phyloP scores from a whole-genome alignment of 2,329 filamentous ascomycete genomes.

The Ceratocystis ficicola region DNA sequence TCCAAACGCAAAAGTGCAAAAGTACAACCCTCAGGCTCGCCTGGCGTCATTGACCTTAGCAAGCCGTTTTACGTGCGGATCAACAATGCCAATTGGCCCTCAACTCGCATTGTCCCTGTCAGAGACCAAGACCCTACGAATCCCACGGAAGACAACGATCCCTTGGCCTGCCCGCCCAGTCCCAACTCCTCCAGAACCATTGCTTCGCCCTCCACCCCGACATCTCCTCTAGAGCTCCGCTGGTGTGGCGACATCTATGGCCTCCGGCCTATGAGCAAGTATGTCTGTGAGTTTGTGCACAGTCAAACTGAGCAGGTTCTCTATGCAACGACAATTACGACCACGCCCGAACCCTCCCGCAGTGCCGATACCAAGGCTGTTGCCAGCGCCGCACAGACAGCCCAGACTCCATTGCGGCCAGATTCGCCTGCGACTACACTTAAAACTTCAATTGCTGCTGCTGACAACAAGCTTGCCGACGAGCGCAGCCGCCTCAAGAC shows the following conservation, averaged over 20 bases:
- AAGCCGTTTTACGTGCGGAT: slow-evolving; percentile 71
- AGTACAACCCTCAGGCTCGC: slow-evolving; percentile 17
- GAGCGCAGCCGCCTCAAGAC: slow-evolving; percentile 57
- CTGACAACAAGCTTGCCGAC: slow-evolving; percentile 58
- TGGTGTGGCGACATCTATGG: slow-evolving; percentile 64
- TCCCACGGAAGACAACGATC: slow-evolving; percentile 24
- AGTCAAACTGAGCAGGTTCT: slow-evolving; percentile 52
- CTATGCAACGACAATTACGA: slow-evolving; percentile 61
- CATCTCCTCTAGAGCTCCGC: slow-evolving; percentile 33
- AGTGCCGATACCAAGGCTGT: slow-evolving; percentile 27
- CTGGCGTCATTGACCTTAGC: slow-evolving; percentile 48
- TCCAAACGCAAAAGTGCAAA: no score
- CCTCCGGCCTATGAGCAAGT: slow-evolving; percentile 59
- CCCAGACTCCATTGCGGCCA: slow-evolving; percentile 52
- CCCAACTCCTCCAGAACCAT: background rate
- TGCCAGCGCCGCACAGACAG: slow-evolving; percentile 25
- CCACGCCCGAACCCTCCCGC: slow-evolving; percentile 39
- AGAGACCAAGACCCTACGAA: slow-evolving; percentile 25
- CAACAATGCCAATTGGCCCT: slow-evolving; percentile 70
- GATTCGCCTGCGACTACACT: slow-evolving; percentile 67
- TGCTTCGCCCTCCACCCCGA: slow-evolving; percentile 24
- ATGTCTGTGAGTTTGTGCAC: slow-evolving; percentile 66
- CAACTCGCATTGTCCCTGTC: slow-evolving; percentile 54
- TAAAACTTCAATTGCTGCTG: slow-evolving; percentile 60
- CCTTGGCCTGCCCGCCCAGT: slow-evolving; percentile 18